These are phyloP conservation scores for Macrophomina phaseolina DNA, from an alignment of 2,329 filamentous ascomycete species.

Conservation along the genomic window DNA sequence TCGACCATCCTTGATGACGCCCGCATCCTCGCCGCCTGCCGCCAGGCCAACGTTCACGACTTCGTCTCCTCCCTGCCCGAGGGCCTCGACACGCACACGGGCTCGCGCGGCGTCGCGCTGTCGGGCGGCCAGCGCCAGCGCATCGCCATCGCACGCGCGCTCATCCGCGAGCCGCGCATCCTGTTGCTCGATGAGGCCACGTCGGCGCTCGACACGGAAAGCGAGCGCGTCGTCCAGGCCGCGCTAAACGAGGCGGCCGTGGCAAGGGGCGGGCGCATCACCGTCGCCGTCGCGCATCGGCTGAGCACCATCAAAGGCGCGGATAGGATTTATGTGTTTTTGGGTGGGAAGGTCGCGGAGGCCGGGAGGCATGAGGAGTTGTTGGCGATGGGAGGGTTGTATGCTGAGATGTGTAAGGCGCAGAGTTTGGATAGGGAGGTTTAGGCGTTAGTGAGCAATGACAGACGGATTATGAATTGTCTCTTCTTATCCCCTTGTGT, in stretches of 20 bases:
- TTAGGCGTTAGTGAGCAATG: too few species aligned
- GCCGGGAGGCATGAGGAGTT: constrained; percentile 48
- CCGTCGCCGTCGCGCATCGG: constrained; percentile 50
- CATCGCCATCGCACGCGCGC: constrained; percentile 60
- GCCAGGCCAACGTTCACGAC: constrained; percentile 59
- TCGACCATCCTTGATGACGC: constrained; percentile 43
- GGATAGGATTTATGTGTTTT: constrained; percentile 49
- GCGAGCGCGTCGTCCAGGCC: constrained; percentile 69
- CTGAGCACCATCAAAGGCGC: constrained; percentile 46
- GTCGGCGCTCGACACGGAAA: constrained; percentile 66
- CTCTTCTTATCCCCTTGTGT: too few species aligned
- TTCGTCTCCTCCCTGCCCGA: constrained; percentile 60
- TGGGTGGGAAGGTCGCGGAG: constrained; percentile 46
- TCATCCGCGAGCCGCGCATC: constrained; percentile 59
- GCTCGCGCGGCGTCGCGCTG: constrained; percentile 56
- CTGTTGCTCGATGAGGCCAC: constrained; percentile 67
- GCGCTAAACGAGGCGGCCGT: constrained; percentile 64
- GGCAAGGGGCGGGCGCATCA: constrained; percentile 44
- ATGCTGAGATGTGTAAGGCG: constrained; percentile 52
- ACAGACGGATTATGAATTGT: not conserved
- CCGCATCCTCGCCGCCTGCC: constrained; percentile 53
- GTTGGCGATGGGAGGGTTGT: constrained; percentile 45
- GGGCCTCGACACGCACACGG: constrained; percentile 56
- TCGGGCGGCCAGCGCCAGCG: constrained; percentile 64
- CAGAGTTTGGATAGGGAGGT: constrained; percentile 47